Base-by-base conservation (phyloP, 331 rosid species). In the Quercus lobata region DNA sequence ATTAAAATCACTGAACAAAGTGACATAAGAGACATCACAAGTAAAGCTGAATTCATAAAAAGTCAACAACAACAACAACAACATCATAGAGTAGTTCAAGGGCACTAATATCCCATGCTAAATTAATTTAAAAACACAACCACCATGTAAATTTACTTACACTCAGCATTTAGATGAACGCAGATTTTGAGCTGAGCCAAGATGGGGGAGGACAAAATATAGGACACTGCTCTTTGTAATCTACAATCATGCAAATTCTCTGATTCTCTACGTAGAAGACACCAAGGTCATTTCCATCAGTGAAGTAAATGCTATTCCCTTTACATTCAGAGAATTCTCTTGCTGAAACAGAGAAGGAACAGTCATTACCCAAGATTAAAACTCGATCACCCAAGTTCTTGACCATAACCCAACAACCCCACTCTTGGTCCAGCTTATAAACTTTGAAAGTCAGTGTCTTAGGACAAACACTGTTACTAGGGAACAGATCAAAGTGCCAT, bases 361-460 rank as follows among this genome's bases (percentile, higher is more conserved):
- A 85, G 22, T 77, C 79, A 25, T 32, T 63, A 7, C 90, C 77
- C 88, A 90, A 80, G 35, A 90, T 35, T 57, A 88, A 88, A 0
- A 85, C 81, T 79, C 83, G 68, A 70, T 85, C 92, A 34, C 83
- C 78, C 88, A 88, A 79, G 71, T 87, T 61, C 2, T 83, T 88
- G 78, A 88, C 88, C 81, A 83, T 80, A 54, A 84, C 88, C 92
- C 94, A 86, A 5, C 19, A 84, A 6, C 87, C 92, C 87, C 88
- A 86, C 37, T 90, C 94, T 73, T 86, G 90, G 75, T 90, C 92
- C 87, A 88, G 68, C 89, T 82, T 88, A 77, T 90, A 88, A 74
- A 86, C 89, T 7, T 72, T 84, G 69, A 90, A 88, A 69, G 24
- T 52, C 46, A 68, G 82, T 4, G 83, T 86, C 4, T 8, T 75